Conservation (phyloP, 2,329 filamentous ascomycete genomes). For the Thielaviopsis punctulata region DNA sequence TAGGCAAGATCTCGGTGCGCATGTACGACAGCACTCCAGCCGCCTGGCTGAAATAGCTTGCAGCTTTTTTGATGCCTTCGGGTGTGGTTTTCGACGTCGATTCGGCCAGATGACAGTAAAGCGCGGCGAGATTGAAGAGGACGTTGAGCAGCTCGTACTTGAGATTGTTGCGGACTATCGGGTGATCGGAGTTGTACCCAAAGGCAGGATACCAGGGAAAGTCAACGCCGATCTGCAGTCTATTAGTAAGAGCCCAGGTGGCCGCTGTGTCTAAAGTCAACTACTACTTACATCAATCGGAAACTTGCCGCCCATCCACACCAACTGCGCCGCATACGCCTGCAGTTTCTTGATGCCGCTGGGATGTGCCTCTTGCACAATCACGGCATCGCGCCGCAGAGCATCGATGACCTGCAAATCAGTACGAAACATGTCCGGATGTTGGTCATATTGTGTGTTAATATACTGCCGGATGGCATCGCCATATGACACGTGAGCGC, state of each 20-base stretch:
- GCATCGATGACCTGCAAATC: constrained; percentile 74
- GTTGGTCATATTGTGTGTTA: constrained; percentile 94
- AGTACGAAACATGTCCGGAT: constrained; percentile 86
- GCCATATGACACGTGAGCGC: constrained; percentile 60
- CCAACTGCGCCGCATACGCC: constrained; percentile 77
- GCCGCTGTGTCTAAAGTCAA: not conserved
- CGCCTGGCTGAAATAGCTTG: constrained; percentile 75
- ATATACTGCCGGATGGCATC: constrained; percentile 86
- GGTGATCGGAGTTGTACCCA: constrained; percentile 70
- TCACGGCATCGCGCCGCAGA: constrained; percentile 70
- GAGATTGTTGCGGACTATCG: constrained; percentile 47
- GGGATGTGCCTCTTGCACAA: constrained; percentile 71
- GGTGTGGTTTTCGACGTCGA: constrained; percentile 58
- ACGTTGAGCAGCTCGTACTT: constrained; percentile 81
- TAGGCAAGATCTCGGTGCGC: constrained; percentile 58
- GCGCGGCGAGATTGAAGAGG: constrained; percentile 78
- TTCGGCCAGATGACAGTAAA: constrained; percentile 84
- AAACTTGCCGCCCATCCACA: constrained; percentile 90
- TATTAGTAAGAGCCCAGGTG: not conserved
- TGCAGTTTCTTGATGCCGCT: constrained; percentile 81
- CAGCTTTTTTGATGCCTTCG: constrained; percentile 74
- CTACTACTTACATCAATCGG: constrained; percentile 61
- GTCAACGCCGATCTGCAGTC: constrained; percentile 63
- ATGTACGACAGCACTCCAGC: constrained; percentile 73
- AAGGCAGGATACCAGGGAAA: constrained; percentile 93